Conservation (phyloP, 805 yeast species). For the Kuraishia ogatae region DNA sequence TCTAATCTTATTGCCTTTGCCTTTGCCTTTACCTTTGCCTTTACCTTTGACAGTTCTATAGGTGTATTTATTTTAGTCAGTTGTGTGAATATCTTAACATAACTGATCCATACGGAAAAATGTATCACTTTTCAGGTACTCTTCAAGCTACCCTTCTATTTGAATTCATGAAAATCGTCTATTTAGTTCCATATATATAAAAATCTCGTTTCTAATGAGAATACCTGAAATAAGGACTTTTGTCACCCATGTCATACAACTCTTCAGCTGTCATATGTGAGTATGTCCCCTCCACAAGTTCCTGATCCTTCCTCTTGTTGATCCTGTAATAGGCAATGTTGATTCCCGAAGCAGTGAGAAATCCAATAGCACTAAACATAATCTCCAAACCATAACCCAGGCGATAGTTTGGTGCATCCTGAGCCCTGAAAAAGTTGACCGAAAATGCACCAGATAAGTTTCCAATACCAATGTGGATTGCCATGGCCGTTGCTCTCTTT, state of each 20-base stretch:
- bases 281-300: constrained; percentile 21
- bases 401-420: constrained; percentile 18
- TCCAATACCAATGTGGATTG: constrained; percentile 29
- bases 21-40: too few relatives aligned
- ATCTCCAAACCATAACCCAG: constrained; percentile 26
- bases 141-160: too few relatives aligned
- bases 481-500: constrained; percentile 30
- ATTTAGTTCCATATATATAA: background rate
- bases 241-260: constrained; percentile 28
- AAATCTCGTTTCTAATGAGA: constrained; percentile 3
- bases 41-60: too few relatives aligned
- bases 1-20: background rate
- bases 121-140: too few relatives aligned
- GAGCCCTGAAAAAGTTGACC: constrained; percentile 23
- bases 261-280: constrained; percentile 18
- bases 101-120: too few relatives aligned
- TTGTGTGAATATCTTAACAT: too few relatives aligned
- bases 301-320: constrained; percentile 16
- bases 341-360: background rate
- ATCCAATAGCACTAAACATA: constrained; percentile 13
- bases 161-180: background rate
- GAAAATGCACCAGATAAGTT: constrained; percentile 29
- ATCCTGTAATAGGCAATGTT: constrained; percentile 11
- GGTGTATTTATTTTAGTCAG: too few relatives aligned
- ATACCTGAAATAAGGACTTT: constrained; percentile 27